Base-by-base conservation (phyloP, 2,329 filamentous ascomycete genomes). In the Rhytidhysteron rufulum region DNA sequence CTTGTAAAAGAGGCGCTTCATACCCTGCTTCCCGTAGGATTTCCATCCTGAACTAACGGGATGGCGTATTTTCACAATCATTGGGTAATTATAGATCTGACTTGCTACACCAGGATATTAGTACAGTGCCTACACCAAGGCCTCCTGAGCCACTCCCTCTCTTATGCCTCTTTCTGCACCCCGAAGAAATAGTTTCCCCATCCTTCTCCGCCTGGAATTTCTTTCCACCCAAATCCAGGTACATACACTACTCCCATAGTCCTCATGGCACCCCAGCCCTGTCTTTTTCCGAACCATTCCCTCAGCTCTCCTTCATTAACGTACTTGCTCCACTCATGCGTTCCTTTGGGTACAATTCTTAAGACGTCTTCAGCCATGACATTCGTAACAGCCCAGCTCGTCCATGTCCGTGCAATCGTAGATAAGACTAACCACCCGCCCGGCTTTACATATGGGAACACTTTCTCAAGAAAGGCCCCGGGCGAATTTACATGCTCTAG, bases 141-240 rank as follows among this genome's bases (percentile, higher is more conserved):
- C n/a, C n/a, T n/a, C n/a, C n/a, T n/a, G n/a, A n/a, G n/a, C n/a
- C n/a, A n/a, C n/a, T n/a, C n/a, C n/a, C n/a, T n/a, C n/a, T n/a
- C n/a, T n/a, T n/a, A n/a, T n/a, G n/a, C n/a, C n/a, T n/a, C 53
- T 60, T 72, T 84, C 67, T 83, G 79, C 31, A 95, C 82, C 7
- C 80, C 93, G 64, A 96, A 95, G 66, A 98, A 97, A 69, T 97
- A 98, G n/a, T 98, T 98, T 8, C 91, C 91, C 58, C 88, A 80
- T 58, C 80, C 81, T 70, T 97, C 91, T 55, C 88, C 86, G 3
- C 88, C 86, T 18, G 69, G 65, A 4, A 96, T 82, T 63, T 88
- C 80, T 68, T 78, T 89, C 93, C 93, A 97, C 3, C 93, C 93
- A 32, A 95, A 42, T 0, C 88, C 89, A 1, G 93, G 93, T 40